These are phyloP conservation scores for Malus asiatica DNA, from an alignment of 306 rosid genomes.

Conservation along the genomic window DNA sequence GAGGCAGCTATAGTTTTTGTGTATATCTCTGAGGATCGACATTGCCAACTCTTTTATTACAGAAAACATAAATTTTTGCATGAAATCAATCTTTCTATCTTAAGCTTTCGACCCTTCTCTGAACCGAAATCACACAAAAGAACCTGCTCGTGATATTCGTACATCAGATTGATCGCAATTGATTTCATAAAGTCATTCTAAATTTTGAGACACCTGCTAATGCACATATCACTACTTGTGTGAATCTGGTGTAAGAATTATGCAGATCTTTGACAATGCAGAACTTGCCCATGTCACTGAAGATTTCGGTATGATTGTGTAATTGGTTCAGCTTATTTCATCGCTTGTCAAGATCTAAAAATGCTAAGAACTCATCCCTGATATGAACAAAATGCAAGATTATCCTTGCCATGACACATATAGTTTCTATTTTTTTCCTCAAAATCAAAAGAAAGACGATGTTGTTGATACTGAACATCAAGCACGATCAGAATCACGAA, in stretches of 20 bases:
- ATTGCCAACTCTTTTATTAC: not conserved
- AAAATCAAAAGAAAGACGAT: too few species aligned
- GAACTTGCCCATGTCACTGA: not conserved
- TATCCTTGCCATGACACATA: too few species aligned
- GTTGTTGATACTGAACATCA: not conserved
- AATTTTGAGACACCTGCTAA: too few species aligned
- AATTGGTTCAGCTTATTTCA: not conserved
- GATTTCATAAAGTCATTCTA: too few species aligned
- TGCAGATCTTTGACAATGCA: not conserved
- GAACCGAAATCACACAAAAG: not conserved
- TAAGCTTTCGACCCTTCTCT: not conserved
- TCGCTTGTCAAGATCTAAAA: too few species aligned
- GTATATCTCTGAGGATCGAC: not conserved
- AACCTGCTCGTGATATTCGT: too few species aligned
- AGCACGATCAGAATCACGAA: not conserved
- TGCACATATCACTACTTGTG: not conserved
- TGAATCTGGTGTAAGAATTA: not conserved
- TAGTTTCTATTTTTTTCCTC: too few species aligned
- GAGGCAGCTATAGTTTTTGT: constrained; percentile 11
- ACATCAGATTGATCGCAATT: too few species aligned
- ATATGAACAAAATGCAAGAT: too few species aligned
- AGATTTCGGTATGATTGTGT: not conserved
- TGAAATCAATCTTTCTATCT: not conserved
- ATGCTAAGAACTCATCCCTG: too few species aligned
- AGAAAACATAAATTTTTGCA: not conserved